Evolutionary conservation across 805 yeast genomes (phyloP).

Genomic region (Candida ascalaphidarum): DNA sequence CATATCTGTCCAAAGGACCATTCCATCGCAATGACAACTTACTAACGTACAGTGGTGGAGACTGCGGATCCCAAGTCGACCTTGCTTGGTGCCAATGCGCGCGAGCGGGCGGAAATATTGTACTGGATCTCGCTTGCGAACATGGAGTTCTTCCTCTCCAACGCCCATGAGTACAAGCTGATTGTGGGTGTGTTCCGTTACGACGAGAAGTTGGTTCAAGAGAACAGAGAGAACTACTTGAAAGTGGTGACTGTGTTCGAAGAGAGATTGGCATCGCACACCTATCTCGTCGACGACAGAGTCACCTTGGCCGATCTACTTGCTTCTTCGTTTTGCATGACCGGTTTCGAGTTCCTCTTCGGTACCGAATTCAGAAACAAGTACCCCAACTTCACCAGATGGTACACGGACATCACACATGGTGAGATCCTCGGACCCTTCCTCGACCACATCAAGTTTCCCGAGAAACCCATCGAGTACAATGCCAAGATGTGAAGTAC

Average conservation of each 20-base stretch:
- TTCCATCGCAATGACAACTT: no score
- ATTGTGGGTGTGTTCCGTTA: slow-evolving; percentile 59
- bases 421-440: slow-evolving; percentile 40
- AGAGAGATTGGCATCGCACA: slow-evolving; percentile 47
- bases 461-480: slow-evolving; percentile 58
- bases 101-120: slow-evolving; percentile 58
- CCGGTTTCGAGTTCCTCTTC: slow-evolving; percentile 52
- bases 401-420: slow-evolving; percentile 52
- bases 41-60: slow-evolving; percentile 33
- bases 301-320: slow-evolving; percentile 57
- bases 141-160: slow-evolving; percentile 48
- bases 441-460: slow-evolving; percentile 46
- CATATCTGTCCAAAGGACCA: no score
- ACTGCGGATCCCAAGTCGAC: slow-evolving; percentile 35
- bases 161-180: slow-evolving; percentile 46
- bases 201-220: slow-evolving; percentile 66
- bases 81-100: slow-evolving; percentile 57
- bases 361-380: slow-evolving; percentile 57
- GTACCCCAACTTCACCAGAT: slow-evolving; percentile 59
- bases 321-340: slow-evolving; percentile 38
- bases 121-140: slow-evolving; percentile 75
- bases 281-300: slow-evolving; percentile 65
- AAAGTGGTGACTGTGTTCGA: slow-evolving; percentile 39
- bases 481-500: no score
- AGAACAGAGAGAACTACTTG: slow-evolving; percentile 20